Evolutionary conservation across 2,329 filamentous ascomycete species (phyloP).

Genomic region (Colletotrichum incanum): DNA sequence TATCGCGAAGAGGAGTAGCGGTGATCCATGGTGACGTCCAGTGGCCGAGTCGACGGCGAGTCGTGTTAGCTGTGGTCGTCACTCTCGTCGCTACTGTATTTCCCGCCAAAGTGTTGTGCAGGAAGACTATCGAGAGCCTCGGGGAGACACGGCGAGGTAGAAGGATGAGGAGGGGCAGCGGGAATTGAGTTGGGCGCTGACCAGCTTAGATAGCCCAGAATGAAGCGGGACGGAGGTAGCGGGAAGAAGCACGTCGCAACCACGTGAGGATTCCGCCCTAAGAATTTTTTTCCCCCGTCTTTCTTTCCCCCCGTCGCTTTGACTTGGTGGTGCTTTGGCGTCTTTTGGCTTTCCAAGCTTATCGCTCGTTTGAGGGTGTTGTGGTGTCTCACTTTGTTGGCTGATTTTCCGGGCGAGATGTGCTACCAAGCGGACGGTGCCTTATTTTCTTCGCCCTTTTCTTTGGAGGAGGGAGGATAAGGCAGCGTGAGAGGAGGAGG

Average conservation of each 20-base stretch:
- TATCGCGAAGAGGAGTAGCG: constrained; percentile 44
- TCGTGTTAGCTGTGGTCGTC: constrained; percentile 6
- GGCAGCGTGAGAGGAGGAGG: constrained; percentile 34
- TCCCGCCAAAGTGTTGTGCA: not conserved
- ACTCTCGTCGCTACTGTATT: constrained; percentile 9
- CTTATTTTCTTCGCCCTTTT: constrained; percentile 23
- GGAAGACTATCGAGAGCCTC: constrained; percentile 4
- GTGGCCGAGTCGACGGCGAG: constrained; percentile 24
- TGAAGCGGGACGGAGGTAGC: constrained; percentile 30
- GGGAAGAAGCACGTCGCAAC: constrained; percentile 33
- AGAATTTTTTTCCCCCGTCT: not conserved
- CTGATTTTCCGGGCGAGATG: constrained; percentile 9
- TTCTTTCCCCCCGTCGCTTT: constrained; percentile 17
- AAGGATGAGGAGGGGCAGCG: constrained; percentile 7
- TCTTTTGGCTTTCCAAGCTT: constrained; percentile 20
- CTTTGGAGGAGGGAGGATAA: constrained; percentile 6
- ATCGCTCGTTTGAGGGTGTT: constrained; percentile 18
- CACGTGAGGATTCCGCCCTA: constrained; percentile 41
- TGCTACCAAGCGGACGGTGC: constrained; percentile 13
- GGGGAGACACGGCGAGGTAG: constrained; percentile 13
- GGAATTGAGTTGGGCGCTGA: constrained; percentile 33
- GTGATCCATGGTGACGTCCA: constrained; percentile 43
- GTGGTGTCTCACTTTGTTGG: constrained; percentile 44
- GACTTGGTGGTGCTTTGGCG: constrained; percentile 35
- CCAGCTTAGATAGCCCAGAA: constrained; percentile 13